Evolutionary conservation across 2,329 filamentous ascomycete species (phyloP).

Genomic region (Xylariaceae sp.): DNA sequence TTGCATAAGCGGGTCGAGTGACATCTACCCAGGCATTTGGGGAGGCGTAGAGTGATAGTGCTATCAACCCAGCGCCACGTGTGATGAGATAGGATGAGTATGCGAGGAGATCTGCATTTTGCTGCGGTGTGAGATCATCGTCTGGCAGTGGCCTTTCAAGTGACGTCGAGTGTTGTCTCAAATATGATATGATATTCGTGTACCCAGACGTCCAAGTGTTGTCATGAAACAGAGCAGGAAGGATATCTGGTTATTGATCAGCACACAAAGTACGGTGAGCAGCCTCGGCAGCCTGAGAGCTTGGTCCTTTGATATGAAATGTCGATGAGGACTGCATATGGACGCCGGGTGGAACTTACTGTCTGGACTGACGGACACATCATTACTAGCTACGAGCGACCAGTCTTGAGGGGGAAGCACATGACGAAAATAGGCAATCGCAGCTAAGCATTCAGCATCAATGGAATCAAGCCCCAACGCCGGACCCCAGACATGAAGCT

Average conservation of each 20-base stretch:
- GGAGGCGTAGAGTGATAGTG: conserved; percentile 86
- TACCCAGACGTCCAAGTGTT: conserved; percentile 59
- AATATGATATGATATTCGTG: conserved; percentile 56
- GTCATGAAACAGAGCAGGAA: conserved; percentile 54
- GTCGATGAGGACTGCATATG: conserved; percentile 13
- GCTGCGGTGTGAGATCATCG: conserved; percentile 36
- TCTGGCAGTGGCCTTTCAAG: conserved; percentile 34
- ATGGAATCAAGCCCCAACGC: conserved; percentile 88
- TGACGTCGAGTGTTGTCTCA: conserved; percentile 37
- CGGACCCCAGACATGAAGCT: conserved; percentile 87
- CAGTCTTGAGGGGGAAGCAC: conserved; percentile 59
- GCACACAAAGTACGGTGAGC: conserved; percentile 17
- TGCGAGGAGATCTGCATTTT: conserved; percentile 48
- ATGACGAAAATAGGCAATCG: conserved; percentile 71
- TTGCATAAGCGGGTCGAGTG: conserved; percentile 78
- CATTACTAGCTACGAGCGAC: conserved; percentile 70
- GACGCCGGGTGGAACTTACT: conserved; percentile 49
- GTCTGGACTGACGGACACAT: conserved; percentile 67
- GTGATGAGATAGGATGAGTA: conserved; percentile 69
- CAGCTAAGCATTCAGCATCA: conserved; percentile 84
- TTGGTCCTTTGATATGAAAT: conserved; percentile 4
- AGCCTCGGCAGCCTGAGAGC: neutral
- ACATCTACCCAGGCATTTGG: conserved; percentile 78
- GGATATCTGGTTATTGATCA: conserved; percentile 43
- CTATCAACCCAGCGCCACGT: conserved; percentile 73